phyloP scores from a whole-genome alignment of 2,329 filamentous ascomycete species.

The Ophiostoma sp. region DNA sequence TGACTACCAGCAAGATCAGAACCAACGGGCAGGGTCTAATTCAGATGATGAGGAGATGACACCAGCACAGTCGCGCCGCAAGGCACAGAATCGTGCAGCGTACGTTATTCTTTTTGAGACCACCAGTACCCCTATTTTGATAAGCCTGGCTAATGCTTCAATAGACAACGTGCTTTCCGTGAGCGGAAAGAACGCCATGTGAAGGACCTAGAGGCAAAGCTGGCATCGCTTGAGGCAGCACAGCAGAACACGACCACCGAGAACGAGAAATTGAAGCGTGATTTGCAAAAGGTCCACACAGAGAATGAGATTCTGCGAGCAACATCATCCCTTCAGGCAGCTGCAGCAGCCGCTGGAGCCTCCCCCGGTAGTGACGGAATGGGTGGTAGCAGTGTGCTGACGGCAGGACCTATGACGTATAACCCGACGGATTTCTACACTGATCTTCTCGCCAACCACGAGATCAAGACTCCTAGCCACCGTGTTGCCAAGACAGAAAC shows the following conservation, averaged over 20 bases:
- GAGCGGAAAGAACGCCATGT: slow-evolving; percentile 90
- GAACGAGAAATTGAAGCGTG: slow-evolving; percentile 79
- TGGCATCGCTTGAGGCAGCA: slow-evolving; percentile 68
- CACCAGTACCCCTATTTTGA: not conserved
- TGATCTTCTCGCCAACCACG: slow-evolving; percentile 56
- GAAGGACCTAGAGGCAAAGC: slow-evolving; percentile 83
- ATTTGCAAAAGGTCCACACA: slow-evolving; percentile 76
- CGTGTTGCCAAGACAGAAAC: slow-evolving; percentile 61
- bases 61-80: slow-evolving; percentile 54
- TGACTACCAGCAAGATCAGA: slow-evolving; percentile 30
- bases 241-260: slow-evolving; percentile 69
- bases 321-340: slow-evolving; percentile 50
- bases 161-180: slow-evolving; percentile 87
- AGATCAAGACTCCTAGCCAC: slow-evolving; percentile 60
- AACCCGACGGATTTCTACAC: slow-evolving; percentile 68
- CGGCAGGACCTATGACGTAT: slow-evolving; percentile 65
- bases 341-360: slow-evolving; percentile 32
- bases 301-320: slow-evolving; percentile 91
- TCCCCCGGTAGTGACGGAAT: slow-evolving; percentile 42
- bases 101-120: slow-evolving; percentile 40
- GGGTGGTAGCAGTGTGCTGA: slow-evolving; percentile 43
- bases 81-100: slow-evolving; percentile 59
- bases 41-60: slow-evolving; percentile 54
- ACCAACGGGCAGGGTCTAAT: slow-evolving; percentile 42
- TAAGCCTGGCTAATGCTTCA: not conserved